A percentile compares a stretch with the other conserved stretches of the same genome.
Evolutionary conservation across 352 stramenopile genomes (phyloP).

Genomic region (Chrysophaeum taylorii): DNA sequence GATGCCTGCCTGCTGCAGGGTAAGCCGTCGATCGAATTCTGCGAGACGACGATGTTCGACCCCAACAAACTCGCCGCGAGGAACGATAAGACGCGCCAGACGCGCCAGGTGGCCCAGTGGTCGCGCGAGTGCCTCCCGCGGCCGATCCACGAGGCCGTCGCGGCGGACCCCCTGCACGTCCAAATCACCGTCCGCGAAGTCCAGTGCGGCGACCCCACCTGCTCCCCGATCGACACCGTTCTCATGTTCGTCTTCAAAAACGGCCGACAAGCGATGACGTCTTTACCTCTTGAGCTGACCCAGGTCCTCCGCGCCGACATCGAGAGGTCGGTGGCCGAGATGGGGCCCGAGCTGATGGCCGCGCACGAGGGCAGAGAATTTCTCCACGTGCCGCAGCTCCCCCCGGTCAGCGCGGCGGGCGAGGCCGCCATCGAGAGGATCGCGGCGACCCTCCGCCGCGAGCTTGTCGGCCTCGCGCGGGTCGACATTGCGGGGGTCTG

Average conservation of each 20-base stretch:
- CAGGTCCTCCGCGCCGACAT: constrained; percentile 42
- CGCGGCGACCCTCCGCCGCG: background rate
- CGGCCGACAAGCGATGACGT: constrained; percentile 43
- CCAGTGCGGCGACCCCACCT: constrained; percentile 50
- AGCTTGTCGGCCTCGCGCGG: background rate
- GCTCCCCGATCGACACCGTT: constrained; percentile 49
- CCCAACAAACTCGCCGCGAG: background rate
- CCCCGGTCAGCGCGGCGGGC: background rate
- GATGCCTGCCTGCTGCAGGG: too few relatives aligned
- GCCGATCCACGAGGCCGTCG: background rate
- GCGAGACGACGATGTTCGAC: background rate
- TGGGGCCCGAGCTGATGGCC: background rate
- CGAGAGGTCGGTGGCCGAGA: constrained; percentile 14
- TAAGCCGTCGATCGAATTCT: too few relatives aligned
- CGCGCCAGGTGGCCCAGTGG: background rate
- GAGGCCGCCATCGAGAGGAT: background rate
- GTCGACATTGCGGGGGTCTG: background rate
- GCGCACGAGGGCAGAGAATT: background rate
- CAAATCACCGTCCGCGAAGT: constrained; percentile 46
- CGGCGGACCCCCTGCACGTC: background rate
- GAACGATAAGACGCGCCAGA: background rate
- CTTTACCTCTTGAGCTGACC: constrained; percentile 43
- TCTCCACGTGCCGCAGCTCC: background rate
- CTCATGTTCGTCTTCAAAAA: constrained; percentile 45
- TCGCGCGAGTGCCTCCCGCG: background rate